Conservation (phyloP, 2,329 filamentous ascomycete species). For the Fulvia fulva region DNA sequence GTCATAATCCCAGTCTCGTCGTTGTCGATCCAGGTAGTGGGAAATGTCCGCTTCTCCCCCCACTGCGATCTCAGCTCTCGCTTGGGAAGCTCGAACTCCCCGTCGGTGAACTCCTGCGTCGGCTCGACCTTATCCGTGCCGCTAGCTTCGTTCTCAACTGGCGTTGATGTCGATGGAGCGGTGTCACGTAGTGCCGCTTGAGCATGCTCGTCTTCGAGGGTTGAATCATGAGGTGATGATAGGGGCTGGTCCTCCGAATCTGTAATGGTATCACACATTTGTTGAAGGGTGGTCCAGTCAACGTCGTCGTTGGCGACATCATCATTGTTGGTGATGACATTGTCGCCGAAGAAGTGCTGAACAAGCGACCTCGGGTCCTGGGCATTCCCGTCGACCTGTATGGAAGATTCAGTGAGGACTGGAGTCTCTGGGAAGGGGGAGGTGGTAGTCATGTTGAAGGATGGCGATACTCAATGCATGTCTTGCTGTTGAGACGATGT, state of each 20-base stretch:
- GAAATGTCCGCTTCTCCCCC: not conserved
- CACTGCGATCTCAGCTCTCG: not conserved
- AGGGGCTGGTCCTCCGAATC: too few species aligned
- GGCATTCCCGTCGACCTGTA: not conserved
- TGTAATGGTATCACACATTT: not conserved
- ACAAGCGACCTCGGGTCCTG: not conserved
- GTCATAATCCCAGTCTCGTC: constrained; percentile 4
- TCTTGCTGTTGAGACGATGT: not conserved
- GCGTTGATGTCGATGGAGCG: not conserved
- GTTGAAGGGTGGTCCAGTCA: not conserved
- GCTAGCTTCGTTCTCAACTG: not conserved
- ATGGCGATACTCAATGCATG: not conserved
- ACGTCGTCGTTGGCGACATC: not conserved
- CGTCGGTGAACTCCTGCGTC: not conserved
- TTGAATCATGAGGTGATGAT: not conserved
- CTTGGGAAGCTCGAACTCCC: not conserved
- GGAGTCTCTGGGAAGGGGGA: not conserved
- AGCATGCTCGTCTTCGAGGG: not conserved
- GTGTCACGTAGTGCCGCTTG: not conserved
- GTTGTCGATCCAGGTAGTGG: constrained; percentile 3
- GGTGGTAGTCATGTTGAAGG: not conserved
- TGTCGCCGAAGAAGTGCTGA: not conserved
- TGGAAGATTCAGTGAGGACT: not conserved
- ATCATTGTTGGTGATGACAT: not conserved
- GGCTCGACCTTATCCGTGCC: not conserved